These are phyloP conservation scores for Malus hybrid DNA, from an alignment of 331 rosid species.

Conservation along the genomic window DNA sequence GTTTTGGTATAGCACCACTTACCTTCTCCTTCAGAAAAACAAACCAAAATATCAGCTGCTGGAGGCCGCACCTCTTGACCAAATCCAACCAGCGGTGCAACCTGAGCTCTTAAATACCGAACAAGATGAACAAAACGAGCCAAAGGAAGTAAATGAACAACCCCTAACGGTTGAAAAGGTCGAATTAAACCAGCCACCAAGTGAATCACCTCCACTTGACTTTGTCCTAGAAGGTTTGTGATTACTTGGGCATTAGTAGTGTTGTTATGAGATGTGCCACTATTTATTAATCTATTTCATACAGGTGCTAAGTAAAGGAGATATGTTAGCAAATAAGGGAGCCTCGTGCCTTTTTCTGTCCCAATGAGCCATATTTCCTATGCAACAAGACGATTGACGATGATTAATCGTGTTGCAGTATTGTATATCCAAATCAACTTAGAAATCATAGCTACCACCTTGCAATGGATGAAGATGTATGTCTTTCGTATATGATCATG, in stretches of 20 bases:
- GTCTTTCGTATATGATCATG: background rate
- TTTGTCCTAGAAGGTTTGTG: slow-evolving; percentile 96
- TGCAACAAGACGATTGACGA: slow-evolving; percentile 15
- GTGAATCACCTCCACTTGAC: slow-evolving; percentile 39
- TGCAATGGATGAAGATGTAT: background rate
- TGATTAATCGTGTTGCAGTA: slow-evolving; percentile 18
- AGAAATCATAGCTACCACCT: background rate
- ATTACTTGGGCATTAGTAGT: slow-evolving; percentile 48
- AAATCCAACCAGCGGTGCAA: slow-evolving; percentile 24
- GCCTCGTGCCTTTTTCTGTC: slow-evolving; percentile 31
- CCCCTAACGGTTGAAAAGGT: slow-evolving; percentile 28
- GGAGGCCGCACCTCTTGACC: slow-evolving; percentile 35
- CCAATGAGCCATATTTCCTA: slow-evolving; percentile 21
- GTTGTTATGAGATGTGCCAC: slow-evolving; percentile 49
- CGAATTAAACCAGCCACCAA: slow-evolving; percentile 27
- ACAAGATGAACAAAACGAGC: slow-evolving; percentile 26
- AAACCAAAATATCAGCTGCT: slow-evolving; percentile 81
- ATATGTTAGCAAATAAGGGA: slow-evolving; percentile 51
- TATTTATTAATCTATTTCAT: slow-evolving; percentile 58
- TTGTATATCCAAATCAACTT: slow-evolving; percentile 20
- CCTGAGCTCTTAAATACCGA: slow-evolving; percentile 31
- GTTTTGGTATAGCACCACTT: slow-evolving; percentile 81
- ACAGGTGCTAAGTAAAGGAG: slow-evolving; percentile 83
- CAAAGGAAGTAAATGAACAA: slow-evolving; percentile 18
- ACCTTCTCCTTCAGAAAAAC: slow-evolving; percentile 86